phyloP scores from a whole-genome alignment of 2,329 filamentous ascomycete genomes.

The Leptographium flavum region DNA sequence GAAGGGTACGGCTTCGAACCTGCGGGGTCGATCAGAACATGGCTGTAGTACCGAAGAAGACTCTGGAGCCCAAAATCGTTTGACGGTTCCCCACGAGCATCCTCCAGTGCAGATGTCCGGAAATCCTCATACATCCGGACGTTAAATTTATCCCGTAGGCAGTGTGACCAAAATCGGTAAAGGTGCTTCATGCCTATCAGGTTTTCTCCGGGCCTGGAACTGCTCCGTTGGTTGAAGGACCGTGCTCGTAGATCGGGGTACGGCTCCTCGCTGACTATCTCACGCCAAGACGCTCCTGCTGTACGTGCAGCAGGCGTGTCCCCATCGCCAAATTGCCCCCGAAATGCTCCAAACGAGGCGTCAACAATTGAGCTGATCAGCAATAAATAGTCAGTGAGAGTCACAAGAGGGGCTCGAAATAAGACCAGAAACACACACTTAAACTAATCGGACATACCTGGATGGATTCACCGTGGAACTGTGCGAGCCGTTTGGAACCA shows the following conservation, averaged over 20 bases:
- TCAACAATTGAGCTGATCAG: too few relatives aligned
- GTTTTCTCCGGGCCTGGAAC: constrained; percentile 20
- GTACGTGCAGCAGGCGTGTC: not conserved
- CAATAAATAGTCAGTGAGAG: not conserved
- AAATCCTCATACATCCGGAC: constrained; percentile 64
- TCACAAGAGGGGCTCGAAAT: not conserved
- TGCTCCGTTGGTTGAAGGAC: constrained; percentile 23
- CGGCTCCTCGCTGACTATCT: constrained; percentile 4
- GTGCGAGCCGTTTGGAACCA: constrained; percentile 5
- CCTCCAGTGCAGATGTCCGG: constrained; percentile 49
- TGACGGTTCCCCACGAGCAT: constrained; percentile 33
- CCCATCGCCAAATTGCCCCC: too few relatives aligned
- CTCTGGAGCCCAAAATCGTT: constrained; percentile 42
- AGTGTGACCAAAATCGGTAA: constrained; percentile 64
- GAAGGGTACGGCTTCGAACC: constrained; percentile 14
- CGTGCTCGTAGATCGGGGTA: constrained; percentile 24
- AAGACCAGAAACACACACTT: not conserved
- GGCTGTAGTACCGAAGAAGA: constrained; percentile 49
- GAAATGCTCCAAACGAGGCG: too few relatives aligned
- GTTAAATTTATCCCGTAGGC: constrained; percentile 61
- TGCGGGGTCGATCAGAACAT: constrained; percentile 13
- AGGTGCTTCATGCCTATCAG: constrained; percentile 49
- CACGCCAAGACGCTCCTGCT: not conserved
- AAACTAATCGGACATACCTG: not conserved
- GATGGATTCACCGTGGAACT: not conserved